Percentiles rank a stretch among this genome's conserved stretches.
Evolutionary conservation across 345 rosid genomes (phyloP).

Genomic region (Microcos paniculata): DNA sequence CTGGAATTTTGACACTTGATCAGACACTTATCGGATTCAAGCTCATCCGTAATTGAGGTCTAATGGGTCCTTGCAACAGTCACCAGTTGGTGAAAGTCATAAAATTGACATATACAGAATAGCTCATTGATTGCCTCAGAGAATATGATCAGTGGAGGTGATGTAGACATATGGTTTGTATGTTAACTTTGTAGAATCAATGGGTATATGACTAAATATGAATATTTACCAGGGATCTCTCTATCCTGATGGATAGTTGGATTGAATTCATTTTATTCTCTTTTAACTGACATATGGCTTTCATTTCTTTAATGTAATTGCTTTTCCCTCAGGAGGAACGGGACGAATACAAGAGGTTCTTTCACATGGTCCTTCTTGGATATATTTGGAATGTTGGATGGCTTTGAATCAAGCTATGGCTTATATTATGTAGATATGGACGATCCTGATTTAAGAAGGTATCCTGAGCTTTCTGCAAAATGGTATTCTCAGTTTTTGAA

Average conservation of each 20-base stretch:
- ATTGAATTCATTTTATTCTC: not conserved
- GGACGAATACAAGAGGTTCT: constrained; percentile 41
- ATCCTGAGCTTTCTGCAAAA: constrained; percentile 50
- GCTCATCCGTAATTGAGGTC: not conserved
- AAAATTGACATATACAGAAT: not conserved
- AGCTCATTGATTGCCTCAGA: constrained; percentile 21
- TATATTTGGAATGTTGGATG: constrained; percentile 35
- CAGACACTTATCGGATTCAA: not conserved
- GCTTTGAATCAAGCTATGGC: constrained; percentile 38
- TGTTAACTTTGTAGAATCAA: too few relatives aligned
- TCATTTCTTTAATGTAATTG: too few relatives aligned
- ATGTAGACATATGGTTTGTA: too few relatives aligned
- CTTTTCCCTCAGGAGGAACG: constrained; percentile 39
- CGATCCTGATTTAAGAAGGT: constrained; percentile 38
- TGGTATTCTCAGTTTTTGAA: constrained; percentile 50
- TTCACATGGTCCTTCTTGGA: constrained; percentile 56
- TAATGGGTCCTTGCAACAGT: not conserved
- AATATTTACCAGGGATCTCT: not conserved
- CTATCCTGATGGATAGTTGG: not conserved
- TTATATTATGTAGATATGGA: constrained; percentile 45
- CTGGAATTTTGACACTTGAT: not conserved
- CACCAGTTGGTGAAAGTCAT: not conserved
- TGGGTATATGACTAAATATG: too few relatives aligned
- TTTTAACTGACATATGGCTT: too few relatives aligned
- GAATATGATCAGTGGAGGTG: constrained; percentile 27